These are phyloP conservation scores for Cercospora beticola DNA, from an alignment of 2,329 filamentous ascomycete species.

Conservation along the genomic window DNA sequence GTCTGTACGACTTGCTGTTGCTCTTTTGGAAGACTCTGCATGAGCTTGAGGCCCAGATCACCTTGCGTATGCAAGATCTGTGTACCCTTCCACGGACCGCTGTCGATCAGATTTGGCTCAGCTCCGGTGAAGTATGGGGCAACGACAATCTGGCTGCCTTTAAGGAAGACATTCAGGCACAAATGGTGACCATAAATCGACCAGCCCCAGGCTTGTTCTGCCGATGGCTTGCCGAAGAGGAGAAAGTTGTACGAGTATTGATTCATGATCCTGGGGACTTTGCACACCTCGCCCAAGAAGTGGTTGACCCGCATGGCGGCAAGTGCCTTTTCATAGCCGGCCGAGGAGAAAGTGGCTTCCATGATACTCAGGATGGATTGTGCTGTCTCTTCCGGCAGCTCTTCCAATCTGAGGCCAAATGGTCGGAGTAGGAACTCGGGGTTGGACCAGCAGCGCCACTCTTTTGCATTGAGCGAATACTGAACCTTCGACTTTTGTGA, in stretches of 20 bases:
- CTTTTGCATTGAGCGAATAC: slow-evolving; percentile 66
- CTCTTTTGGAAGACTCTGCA: slow-evolving; percentile 59
- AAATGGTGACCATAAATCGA: slow-evolving; percentile 78
- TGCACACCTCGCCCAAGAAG: slow-evolving; percentile 68
- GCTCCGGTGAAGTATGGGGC: slow-evolving; percentile 77
- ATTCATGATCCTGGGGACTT: slow-evolving; percentile 65
- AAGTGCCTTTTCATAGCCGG: slow-evolving; percentile 70
- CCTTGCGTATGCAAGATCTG: slow-evolving; percentile 67
- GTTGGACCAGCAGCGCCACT: slow-evolving; percentile 72
- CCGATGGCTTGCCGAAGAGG: slow-evolving; percentile 64
- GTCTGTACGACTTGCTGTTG: slow-evolving; percentile 55
- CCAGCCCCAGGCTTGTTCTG: slow-evolving; percentile 65
- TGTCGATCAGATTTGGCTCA: slow-evolving; percentile 73
- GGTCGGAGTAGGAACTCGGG: slow-evolving; percentile 69
- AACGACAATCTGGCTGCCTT: slow-evolving; percentile 63
- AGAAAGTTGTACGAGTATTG: slow-evolving; percentile 70
- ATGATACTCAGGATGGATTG: slow-evolving; percentile 58
- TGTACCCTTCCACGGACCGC: slow-evolving; percentile 62
- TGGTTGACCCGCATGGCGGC: slow-evolving; percentile 72
- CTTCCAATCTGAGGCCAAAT: slow-evolving; percentile 70
- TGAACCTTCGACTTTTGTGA: slow-evolving; percentile 51
- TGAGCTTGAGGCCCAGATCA: slow-evolving; percentile 62
- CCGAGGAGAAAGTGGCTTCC: slow-evolving; percentile 60
- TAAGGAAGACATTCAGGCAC: slow-evolving; percentile 69
- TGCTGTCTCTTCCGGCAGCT: slow-evolving; percentile 51